phyloP scores from a whole-genome alignment of 768 basidiomycete species.

The Lyophyllum decastes region DNA sequence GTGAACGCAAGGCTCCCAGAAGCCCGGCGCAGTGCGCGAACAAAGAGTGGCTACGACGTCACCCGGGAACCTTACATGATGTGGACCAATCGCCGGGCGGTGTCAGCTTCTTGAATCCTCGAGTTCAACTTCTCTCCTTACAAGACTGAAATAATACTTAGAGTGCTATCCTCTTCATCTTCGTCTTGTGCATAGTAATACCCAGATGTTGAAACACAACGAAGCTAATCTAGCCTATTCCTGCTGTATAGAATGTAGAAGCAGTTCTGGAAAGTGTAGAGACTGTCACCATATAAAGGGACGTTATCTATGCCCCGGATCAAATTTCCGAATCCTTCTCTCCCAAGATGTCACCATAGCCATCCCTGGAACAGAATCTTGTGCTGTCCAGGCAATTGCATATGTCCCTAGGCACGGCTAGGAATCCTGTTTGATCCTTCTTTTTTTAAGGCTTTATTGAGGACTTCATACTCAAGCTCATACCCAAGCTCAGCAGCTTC shows the following conservation, averaged over 20 bases:
- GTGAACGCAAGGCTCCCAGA: slow-evolving; percentile 72
- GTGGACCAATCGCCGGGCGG: slow-evolving; percentile 83
- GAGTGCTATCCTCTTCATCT: slow-evolving; percentile 1
- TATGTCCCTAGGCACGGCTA: neutral
- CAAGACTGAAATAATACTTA: neutral
- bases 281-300: neutral
- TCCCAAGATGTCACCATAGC: neutral
- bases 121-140: neutral
- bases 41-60: slow-evolving; percentile 65
- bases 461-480: neutral
- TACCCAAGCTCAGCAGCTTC: no score
- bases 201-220: slow-evolving; percentile 8
- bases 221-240: slow-evolving; percentile 7
- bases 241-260: neutral
- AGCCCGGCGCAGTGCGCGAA: slow-evolving; percentile 77
- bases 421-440: neutral
- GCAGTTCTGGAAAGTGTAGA: neutral
- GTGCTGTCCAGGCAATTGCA: neutral
- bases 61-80: slow-evolving; percentile 83
- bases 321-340: no score
- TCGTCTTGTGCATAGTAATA: slow-evolving; percentile 12
- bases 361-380: neutral
- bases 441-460: neutral
- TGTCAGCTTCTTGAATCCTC: slow-evolving; percentile 38
- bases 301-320: no score